Evolutionary conservation across 441 rosid species (phyloP), one percentile per base, ranked within the genome.

Genomic region (Populus tomentosa): DNA sequence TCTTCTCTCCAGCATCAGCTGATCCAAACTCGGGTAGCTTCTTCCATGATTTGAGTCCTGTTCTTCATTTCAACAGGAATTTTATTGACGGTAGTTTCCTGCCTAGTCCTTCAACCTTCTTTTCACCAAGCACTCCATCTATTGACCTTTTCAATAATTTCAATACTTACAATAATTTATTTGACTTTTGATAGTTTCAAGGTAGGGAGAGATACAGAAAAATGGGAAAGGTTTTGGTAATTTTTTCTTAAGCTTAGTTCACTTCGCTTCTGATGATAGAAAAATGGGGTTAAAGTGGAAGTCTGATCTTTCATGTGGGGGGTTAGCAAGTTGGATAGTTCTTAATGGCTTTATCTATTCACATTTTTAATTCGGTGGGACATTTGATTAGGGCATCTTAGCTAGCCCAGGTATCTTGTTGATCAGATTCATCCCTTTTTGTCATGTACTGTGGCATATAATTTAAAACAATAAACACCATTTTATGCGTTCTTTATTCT

Each of bases 101-200:
- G 84, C 82, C 87, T 3, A 94, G 92, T 76, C 96, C 98, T 77
- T 78, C 95, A 11, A 83, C 71, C 69, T 84, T 83, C 2, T 69
- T 86, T 53, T 85, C 87, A 9, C 93, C 95, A 14, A n/a, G 24
- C 46, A 79, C 85, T 56, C 79, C 88, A 32, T 82, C 92, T 10
- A 69, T 82, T 63, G 97, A 92, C 80, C 78, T 88, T 67, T 92
- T 92, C 93, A 94, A 87, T 76, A 89, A 93, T 82, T 89, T 90
- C 74, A 76, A 40, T 77, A 7, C 69, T 28, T 33, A 13, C 50
- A 73, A 63, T 38, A 71, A 75, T 26, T 50, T 74, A 40, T 90
- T 88, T 77, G 89, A 90, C 81, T 85, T 81, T 64, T 91, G 79
- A 88, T 21, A 21, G 30, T n/a, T 6, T 33, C 35, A 14, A 13